Percentiles rank a stretch among this genome's conserved stretches.
Conservation (phyloP, 306 rosid genomes). For the Prunus fruticosa region DNA sequence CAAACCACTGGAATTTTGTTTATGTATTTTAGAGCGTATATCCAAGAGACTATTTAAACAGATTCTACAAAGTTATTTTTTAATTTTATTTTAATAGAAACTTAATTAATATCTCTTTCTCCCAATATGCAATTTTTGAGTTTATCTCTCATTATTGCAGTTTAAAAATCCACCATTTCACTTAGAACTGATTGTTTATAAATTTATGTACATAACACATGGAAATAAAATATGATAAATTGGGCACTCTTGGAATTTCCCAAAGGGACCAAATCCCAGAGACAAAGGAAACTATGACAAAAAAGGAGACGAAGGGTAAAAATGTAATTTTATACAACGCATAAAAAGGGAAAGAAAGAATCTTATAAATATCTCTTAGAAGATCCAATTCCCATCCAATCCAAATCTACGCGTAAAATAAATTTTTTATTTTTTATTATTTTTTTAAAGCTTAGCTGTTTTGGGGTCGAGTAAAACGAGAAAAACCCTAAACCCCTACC, state of each 20-base stretch:
- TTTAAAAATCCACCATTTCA: too few relatives aligned
- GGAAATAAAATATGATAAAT: neutral
- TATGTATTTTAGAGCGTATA: too few relatives aligned
- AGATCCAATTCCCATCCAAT: neutral
- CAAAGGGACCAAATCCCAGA: neutral
- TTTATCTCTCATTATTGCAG: too few relatives aligned
- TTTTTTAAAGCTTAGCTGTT: neutral
- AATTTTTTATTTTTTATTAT: neutral
- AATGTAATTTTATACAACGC: neutral
- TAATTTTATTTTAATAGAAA: too few relatives aligned
- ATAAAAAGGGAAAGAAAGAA: fast-evolving
- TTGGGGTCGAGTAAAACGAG: neutral
- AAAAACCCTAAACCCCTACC: conserved; percentile 33
- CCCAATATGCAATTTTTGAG: too few relatives aligned
- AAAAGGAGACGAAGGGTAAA: neutral
- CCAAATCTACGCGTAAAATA: neutral
- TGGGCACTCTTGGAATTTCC: neutral
- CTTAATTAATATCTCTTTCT: too few relatives aligned
- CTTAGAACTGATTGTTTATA: neutral
- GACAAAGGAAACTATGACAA: neutral
- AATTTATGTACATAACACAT: neutral
- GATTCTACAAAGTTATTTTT: too few relatives aligned
- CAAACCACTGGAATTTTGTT: too few relatives aligned
- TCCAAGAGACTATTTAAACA: too few relatives aligned
- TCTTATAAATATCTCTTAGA: neutral